phyloP scores from a whole-genome alignment of 306 rosid species.

The apple (Malus domestica) region ASM211411v1 NC_041798.1:33191001-33191500 shows the following conservation, averaged over 20 bases:
- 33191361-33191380: background rate
- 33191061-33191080: conserved; percentile 2
- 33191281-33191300: background rate
- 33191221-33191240: background rate
- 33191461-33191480: background rate
- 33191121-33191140: conserved; percentile 2
- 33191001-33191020: background rate
- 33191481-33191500: background rate
- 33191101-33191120: conserved; percentile 7
- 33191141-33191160: background rate
- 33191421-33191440: background rate
- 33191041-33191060: background rate
- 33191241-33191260: background rate
- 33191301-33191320: background rate
- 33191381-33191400: background rate
- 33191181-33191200: background rate
- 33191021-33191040: background rate
- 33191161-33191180: background rate
- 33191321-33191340: background rate
- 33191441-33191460: background rate
- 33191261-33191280: background rate
- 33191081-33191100: background rate
- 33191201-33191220: background rate
- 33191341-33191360: background rate
- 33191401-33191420: background rate